These are phyloP conservation scores for Aspergillus saccharolyticus DNA, from an alignment of 495 filamentous ascomycete species.

Conservation along the genomic window DNA sequence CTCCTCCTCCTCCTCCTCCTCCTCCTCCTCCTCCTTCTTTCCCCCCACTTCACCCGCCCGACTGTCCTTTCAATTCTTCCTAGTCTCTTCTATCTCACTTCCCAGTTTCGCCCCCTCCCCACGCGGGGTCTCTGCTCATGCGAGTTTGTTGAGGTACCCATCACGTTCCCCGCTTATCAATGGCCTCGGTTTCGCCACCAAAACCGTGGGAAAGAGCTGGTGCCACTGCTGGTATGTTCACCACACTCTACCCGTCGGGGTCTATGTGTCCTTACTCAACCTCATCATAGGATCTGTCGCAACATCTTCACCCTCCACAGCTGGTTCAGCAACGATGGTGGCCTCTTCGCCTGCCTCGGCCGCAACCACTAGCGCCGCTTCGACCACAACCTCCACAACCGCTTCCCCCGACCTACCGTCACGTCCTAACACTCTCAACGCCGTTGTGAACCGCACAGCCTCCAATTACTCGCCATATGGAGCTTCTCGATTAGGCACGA, in stretches of 20 bases:
- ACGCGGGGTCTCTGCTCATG: conserved; percentile 25
- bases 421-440: conserved; percentile 67
- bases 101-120: conserved; percentile 1
- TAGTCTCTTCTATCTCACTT: background rate
- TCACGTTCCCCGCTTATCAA: conserved; percentile 23
- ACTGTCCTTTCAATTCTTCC: conserved; percentile 12
- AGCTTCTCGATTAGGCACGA: conserved; percentile 52
- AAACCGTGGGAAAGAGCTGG: conserved; percentile 93
- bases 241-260: conserved; percentile 9
- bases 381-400: conserved; percentile 35
- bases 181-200: conserved; percentile 71
- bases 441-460: conserved; percentile 77
- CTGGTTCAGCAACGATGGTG: conserved; percentile 36
- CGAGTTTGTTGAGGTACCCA: conserved; percentile 25
- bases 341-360: conserved; percentile 30
- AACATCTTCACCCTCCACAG: conserved; percentile 32
- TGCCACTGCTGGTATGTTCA: conserved; percentile 47
- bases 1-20: conserved; percentile 10
- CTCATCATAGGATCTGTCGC: conserved; percentile 27
- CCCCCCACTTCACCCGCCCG: background rate
- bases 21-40: conserved; percentile 10
- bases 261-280: conserved; percentile 5
- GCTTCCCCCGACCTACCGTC: conserved; percentile 71
- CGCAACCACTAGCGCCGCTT: conserved; percentile 34
- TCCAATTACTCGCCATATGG: conserved; percentile 77